Evolutionary conservation across 2,329 filamentous ascomycete genomes (phyloP).

Genomic region (Fusarium praegraminearum): DNA sequence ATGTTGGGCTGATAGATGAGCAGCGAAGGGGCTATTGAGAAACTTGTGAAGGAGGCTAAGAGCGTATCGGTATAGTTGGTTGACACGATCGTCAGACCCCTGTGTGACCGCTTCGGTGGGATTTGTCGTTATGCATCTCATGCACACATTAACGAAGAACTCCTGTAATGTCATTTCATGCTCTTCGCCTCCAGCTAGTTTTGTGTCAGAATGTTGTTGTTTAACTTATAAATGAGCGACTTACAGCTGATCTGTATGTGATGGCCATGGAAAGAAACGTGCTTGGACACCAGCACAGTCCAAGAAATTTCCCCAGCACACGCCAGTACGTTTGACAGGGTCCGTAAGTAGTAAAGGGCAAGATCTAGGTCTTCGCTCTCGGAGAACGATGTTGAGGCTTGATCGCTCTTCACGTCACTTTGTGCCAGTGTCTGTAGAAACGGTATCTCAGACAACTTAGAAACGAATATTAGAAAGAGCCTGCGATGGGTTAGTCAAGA

Average conservation of each 20-base stretch:
- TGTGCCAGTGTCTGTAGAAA: constrained; percentile 57
- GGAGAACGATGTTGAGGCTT: constrained; percentile 50
- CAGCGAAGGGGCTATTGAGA: constrained; percentile 71
- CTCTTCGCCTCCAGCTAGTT: constrained; percentile 62
- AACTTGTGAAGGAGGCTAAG: constrained; percentile 78
- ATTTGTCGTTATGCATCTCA: constrained; percentile 66
- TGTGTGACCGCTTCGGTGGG: constrained; percentile 32
- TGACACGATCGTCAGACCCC: constrained; percentile 59
- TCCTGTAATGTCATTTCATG: constrained; percentile 72
- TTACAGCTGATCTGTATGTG: constrained; percentile 62
- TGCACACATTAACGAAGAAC: constrained; percentile 74
- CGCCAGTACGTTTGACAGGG: constrained; percentile 77
- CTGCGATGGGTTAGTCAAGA: constrained; percentile 52
- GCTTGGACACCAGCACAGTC: constrained; percentile 74
- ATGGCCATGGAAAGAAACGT: constrained; percentile 48
- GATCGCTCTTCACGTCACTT: constrained; percentile 30
- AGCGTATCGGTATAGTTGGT: constrained; percentile 77
- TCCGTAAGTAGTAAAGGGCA: constrained; percentile 81
- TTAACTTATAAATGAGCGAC: constrained; percentile 40
- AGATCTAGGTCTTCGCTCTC: constrained; percentile 78
- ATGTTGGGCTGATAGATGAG: constrained; percentile 70
- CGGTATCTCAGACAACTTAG: constrained; percentile 66
- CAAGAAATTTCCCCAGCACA: constrained; percentile 76
- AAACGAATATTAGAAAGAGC: constrained; percentile 70
- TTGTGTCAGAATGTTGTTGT: constrained; percentile 34